These are phyloP conservation scores for Sugiyamaella paludigena DNA, from an alignment of 1,139 yeast species.

Conservation along the genomic window DNA sequence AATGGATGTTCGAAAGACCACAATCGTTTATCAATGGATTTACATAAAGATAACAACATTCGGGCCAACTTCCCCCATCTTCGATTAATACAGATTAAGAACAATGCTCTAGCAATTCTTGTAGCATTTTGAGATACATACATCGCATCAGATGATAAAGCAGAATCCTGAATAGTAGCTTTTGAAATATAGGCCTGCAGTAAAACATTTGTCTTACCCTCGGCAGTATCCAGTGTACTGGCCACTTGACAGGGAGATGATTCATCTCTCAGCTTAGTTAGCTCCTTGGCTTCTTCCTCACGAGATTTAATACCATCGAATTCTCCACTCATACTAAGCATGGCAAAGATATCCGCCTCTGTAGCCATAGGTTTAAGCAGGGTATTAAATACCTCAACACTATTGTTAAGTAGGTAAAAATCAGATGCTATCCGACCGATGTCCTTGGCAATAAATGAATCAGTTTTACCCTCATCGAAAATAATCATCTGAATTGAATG, in stretches of 20 bases:
- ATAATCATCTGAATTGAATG: slow-evolving; percentile 90
- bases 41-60: slow-evolving; percentile 74
- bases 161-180: slow-evolving; percentile 65
- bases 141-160: slow-evolving; percentile 79
- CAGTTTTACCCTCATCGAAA: slow-evolving; percentile 73
- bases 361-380: slow-evolving; percentile 81
- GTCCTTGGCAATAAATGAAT: slow-evolving; percentile 79
- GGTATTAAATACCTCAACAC: slow-evolving; percentile 86
- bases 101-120: slow-evolving; percentile 87
- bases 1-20: slow-evolving; percentile 95
- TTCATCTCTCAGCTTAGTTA: slow-evolving; percentile 56
- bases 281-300: slow-evolving; percentile 80
- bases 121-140: slow-evolving; percentile 96
- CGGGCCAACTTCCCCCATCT: slow-evolving; percentile 85
- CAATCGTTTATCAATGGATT: slow-evolving; percentile 74
- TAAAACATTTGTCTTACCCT: slow-evolving; percentile 83
- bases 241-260: slow-evolving; percentile 80
- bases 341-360: slow-evolving; percentile 87
- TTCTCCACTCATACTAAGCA: slow-evolving; percentile 91
- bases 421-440: slow-evolving; percentile 94
- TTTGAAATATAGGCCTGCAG: slow-evolving; percentile 86
- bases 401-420: slow-evolving; percentile 78
- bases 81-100: slow-evolving; percentile 79
- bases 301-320: slow-evolving; percentile 88
- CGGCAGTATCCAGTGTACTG: slow-evolving; percentile 61